Conservation (phyloP, 2,329 filamentous ascomycete species). For the Pleurostoma richardsiae region DNA sequence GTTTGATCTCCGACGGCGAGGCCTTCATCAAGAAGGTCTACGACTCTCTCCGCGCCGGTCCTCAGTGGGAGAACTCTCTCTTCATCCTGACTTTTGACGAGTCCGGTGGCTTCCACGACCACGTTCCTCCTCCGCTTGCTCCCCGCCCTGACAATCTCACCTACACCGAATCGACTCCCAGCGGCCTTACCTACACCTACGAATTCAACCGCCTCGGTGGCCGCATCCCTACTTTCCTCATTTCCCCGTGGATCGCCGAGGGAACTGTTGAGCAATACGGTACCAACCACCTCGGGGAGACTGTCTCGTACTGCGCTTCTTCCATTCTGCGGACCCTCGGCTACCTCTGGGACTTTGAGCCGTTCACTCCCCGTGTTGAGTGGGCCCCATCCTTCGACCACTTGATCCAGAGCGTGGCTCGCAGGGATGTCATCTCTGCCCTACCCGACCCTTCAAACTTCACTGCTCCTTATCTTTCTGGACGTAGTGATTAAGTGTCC, state of each 20-base stretch:
- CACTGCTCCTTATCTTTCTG: background rate
- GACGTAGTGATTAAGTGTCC: background rate
- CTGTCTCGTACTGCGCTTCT: slow-evolving; percentile 32
- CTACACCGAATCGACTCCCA: slow-evolving; percentile 21
- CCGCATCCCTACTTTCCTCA: slow-evolving; percentile 29
- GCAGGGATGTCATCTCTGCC: background rate
- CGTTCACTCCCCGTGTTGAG: slow-evolving; percentile 28
- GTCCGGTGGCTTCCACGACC: slow-evolving; percentile 29
- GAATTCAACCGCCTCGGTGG: slow-evolving; percentile 29
- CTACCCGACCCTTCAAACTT: background rate
- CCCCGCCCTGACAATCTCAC: slow-evolving; percentile 23
- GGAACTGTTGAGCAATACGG: slow-evolving; percentile 30
- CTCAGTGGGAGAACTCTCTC: slow-evolving; percentile 27
- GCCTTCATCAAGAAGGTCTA: slow-evolving; percentile 28
- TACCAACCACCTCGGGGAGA: slow-evolving; percentile 25
- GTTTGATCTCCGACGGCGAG: slow-evolving; percentile 26
- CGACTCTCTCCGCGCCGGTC: slow-evolving; percentile 24
- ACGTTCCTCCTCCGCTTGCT: slow-evolving; percentile 24
- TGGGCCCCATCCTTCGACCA: slow-evolving; percentile 29
- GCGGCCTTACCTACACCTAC: slow-evolving; percentile 24
- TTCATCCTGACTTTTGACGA: slow-evolving; percentile 27
- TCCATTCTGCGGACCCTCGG: slow-evolving; percentile 34
- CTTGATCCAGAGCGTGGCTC: slow-evolving; percentile 8
- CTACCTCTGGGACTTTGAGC: slow-evolving; percentile 34
- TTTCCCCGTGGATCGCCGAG: slow-evolving; percentile 30